phyloP scores from a whole-genome alignment of 805 yeast species.

The Saccharomycopsis javanensis region DNA sequence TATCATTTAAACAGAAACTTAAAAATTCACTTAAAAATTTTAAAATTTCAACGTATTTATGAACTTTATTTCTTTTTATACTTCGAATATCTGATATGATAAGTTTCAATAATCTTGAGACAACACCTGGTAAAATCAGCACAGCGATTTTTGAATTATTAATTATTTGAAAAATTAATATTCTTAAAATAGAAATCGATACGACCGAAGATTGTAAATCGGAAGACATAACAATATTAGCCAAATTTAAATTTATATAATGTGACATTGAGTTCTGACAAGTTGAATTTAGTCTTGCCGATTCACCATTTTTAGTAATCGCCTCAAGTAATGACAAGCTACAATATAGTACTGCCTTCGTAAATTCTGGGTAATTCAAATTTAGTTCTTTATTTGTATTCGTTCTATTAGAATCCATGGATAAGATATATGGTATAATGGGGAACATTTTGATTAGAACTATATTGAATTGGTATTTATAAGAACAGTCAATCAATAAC shows the following conservation, averaged over 20 bases:
- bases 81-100: conserved; percentile 4
- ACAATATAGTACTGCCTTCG: background rate
- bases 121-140: conserved; percentile 13
- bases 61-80: background rate
- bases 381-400: background rate
- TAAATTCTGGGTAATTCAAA: conserved; percentile 2
- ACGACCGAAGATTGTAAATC: background rate
- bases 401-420: background rate
- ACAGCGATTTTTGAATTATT: conserved; percentile 3
- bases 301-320: background rate
- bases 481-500: conserved; percentile 8
- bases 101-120: conserved; percentile 13
- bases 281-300: background rate
- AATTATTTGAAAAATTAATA: conserved; percentile 3
- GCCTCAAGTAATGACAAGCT: conserved; percentile 1
- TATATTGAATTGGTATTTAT: conserved; percentile 5
- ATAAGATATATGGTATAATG: conserved; percentile 4
- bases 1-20: background rate
- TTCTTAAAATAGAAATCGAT: conserved; percentile 2
- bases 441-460: conserved; percentile 8
- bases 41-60: background rate
- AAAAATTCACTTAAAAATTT: background rate
- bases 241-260: conserved; percentile 3
- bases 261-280: conserved; percentile 13
- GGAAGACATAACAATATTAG: background rate